Conservation (phyloP, 257 asterid genomes). For the Cruciata laevipes region DNA sequence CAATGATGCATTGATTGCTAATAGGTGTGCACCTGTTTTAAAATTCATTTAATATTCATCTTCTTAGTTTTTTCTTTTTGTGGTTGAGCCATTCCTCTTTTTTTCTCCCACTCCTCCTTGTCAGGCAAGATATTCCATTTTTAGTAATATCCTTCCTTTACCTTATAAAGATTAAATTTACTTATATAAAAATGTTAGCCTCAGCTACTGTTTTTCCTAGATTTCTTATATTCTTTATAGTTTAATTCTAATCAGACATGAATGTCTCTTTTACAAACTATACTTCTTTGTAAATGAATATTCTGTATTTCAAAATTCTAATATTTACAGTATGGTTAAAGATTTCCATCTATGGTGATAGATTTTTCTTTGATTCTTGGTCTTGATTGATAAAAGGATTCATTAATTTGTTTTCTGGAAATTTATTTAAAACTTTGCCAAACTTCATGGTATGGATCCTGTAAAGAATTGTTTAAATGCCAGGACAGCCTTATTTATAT, state of each 20-base stretch:
- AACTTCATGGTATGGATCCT: too few species aligned
- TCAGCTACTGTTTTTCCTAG: background rate
- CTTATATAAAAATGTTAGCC: background rate
- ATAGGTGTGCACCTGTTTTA: constrained; percentile 38
- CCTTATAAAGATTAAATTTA: background rate
- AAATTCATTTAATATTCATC: background rate
- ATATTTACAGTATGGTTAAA: too few species aligned
- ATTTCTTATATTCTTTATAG: background rate
- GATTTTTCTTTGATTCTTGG: too few species aligned
- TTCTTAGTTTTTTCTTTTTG: background rate
- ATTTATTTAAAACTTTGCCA: too few species aligned
- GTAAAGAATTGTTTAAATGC: background rate
- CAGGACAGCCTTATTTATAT: too few species aligned
- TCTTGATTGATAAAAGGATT: too few species aligned
- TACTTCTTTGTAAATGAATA: background rate
- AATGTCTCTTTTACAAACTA: background rate
- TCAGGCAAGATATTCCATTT: background rate
- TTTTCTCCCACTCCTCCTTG: background rate
- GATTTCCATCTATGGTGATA: too few species aligned
- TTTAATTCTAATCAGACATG: background rate
- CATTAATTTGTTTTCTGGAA: background rate
- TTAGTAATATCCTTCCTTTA: background rate
- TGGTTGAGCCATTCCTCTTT: background rate
- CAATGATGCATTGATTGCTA: constrained; percentile 66
- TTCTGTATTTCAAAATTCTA: background rate